Conservation (phyloP, 2,329 filamentous ascomycete genomes). For the Raffaelea arxii region DNA sequence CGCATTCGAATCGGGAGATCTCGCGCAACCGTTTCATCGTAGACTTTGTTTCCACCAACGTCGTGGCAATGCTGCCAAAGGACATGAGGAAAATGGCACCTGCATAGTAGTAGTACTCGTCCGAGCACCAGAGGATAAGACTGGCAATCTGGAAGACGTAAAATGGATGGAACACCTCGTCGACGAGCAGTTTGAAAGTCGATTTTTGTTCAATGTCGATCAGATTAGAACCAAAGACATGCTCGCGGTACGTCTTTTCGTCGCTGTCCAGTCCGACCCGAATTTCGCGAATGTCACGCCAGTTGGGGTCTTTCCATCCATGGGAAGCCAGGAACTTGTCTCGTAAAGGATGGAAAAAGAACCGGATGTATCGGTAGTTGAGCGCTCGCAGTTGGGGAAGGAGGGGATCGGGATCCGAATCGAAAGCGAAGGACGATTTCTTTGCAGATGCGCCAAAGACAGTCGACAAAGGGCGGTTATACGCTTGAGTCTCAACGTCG, state of each 20-base stretch:
- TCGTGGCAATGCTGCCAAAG: constrained; percentile 79
- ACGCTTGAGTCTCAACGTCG: constrained; percentile 45
- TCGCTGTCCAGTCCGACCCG: constrained; percentile 78
- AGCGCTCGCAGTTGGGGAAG: constrained; percentile 66
- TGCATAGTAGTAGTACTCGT: constrained; percentile 97
- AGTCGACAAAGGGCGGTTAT: constrained; percentile 46
- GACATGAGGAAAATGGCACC: constrained; percentile 93
- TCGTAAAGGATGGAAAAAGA: constrained; percentile 80
- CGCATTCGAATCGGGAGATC: constrained; percentile 90
- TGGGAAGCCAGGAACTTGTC: constrained; percentile 82
- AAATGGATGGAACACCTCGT: constrained; percentile 95
- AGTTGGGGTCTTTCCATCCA: constrained; percentile 89
- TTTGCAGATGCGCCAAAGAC: constrained; percentile 62
- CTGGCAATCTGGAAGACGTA: constrained; percentile 98
- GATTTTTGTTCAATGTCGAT: constrained; percentile 93
- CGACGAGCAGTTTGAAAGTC: constrained; percentile 69
- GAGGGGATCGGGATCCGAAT: constrained; percentile 64
- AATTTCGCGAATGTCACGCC: constrained; percentile 68
- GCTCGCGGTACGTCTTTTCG: constrained; percentile 71
- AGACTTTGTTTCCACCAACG: constrained; percentile 80
- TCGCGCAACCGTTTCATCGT: constrained; percentile 88
- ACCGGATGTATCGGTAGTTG: constrained; percentile 89
- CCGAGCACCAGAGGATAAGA: constrained; percentile 85
- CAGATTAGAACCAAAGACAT: constrained; percentile 80
- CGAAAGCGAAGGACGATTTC: constrained; percentile 39